Evolutionary conservation across 805 yeast genomes (phyloP).

Genomic region (Yamadazyma endophytica): DNA sequence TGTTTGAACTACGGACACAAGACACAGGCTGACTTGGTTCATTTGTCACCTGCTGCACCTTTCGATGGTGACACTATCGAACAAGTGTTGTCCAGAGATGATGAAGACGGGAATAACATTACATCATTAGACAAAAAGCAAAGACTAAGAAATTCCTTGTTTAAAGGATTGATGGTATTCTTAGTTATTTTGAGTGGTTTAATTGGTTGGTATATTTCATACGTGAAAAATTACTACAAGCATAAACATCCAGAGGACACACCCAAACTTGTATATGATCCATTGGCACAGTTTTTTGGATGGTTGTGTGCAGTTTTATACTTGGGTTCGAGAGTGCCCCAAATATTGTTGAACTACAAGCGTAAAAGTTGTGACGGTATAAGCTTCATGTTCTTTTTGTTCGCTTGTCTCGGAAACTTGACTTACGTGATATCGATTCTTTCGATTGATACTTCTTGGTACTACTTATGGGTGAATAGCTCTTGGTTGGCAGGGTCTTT

Average conservation of each 20-base stretch:
- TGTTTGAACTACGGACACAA: conserved; percentile 76
- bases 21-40: conserved; percentile 60
- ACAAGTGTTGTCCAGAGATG: conserved; percentile 48
- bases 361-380: conserved; percentile 95
- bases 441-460: conserved; percentile 63
- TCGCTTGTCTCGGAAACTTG: conserved; percentile 92
- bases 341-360: conserved; percentile 76
- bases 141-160: conserved; percentile 15
- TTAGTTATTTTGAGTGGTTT: conserved; percentile 75
- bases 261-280: conserved; percentile 57
- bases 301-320: conserved; percentile 71
- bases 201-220: conserved; percentile 80
- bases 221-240: conserved; percentile 41
- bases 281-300: conserved; percentile 85
- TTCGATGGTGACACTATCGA: conserved; percentile 66
- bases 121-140: conserved; percentile 16
- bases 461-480: conserved; percentile 74
- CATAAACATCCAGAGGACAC: conserved; percentile 23
- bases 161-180: conserved; percentile 50
- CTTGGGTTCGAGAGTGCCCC: conserved; percentile 90
- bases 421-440: conserved; percentile 87
- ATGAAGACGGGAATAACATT: conserved; percentile 22
- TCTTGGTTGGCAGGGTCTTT: conserved; percentile 91
- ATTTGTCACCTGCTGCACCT: conserved; percentile 87
- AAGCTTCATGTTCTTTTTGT: conserved; percentile 85